Evolutionary conservation across 2,329 filamentous ascomycete species (phyloP).

Genomic region (Tricladium varicosporioides): DNA sequence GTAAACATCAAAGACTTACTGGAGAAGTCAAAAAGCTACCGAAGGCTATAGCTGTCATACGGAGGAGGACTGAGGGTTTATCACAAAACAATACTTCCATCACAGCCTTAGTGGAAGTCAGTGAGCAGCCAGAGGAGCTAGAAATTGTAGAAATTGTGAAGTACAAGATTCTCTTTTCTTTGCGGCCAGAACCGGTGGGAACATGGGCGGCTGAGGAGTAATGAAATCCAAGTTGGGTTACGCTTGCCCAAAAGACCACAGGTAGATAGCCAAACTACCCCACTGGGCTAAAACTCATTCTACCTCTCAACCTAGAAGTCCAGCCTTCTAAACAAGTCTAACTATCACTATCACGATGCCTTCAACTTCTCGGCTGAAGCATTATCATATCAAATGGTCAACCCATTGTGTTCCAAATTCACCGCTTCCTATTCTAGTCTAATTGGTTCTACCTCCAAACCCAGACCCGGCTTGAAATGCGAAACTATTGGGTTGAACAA

Average conservation of each 20-base stretch:
- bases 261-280: slow-evolving; percentile 5
- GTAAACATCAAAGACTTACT: slow-evolving; percentile 81
- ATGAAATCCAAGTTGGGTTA: not conserved
- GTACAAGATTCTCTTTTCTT: slow-evolving; percentile 82
- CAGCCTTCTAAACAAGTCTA: not conserved
- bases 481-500: slow-evolving; percentile 31
- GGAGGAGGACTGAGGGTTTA: slow-evolving; percentile 43
- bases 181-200: slow-evolving; percentile 80
- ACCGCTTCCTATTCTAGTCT: slow-evolving; percentile 36
- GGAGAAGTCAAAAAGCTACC: slow-evolving; percentile 88
- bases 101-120: too few species aligned
- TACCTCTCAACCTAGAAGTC: too few species aligned
- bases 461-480: slow-evolving; percentile 26
- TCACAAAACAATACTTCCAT: not conserved
- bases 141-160: slow-evolving; percentile 87
- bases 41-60: slow-evolving; percentile 76
- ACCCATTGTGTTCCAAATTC: slow-evolving; percentile 35
- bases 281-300: slow-evolving; percentile 5
- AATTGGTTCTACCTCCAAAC: slow-evolving; percentile 32
- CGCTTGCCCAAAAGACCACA: not conserved
- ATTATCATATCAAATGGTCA: slow-evolving; percentile 17
- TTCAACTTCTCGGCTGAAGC: slow-evolving; percentile 14
- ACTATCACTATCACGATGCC: slow-evolving; percentile 6
- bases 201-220: slow-evolving; percentile 16
- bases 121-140: slow-evolving; percentile 49